Percentiles rank a stretch among this genome's conserved stretches.
phyloP scores from a whole-genome alignment of 2,329 filamentous ascomycete genomes.

The Aspergillus nomiae region DNA sequence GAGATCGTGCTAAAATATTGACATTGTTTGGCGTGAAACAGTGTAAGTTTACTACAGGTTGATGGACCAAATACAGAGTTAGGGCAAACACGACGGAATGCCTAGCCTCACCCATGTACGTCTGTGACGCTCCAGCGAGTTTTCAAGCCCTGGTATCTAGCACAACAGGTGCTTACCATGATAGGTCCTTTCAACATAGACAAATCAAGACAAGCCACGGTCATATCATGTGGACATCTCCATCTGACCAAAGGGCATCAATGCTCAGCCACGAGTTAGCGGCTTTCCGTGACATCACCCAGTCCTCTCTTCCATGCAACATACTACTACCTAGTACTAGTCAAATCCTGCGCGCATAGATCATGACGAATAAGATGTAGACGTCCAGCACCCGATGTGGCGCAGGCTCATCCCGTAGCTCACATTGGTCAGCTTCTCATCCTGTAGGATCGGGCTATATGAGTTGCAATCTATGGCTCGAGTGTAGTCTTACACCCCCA shows the following conservation, averaged over 20 bases:
- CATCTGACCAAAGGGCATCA: neutral
- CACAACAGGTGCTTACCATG: neutral
- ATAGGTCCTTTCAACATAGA: neutral
- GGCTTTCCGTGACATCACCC: neutral
- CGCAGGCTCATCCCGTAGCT: neutral
- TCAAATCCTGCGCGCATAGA: neutral
- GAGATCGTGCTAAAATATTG: neutral
- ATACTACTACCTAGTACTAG: no score
- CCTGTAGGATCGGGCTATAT: neutral
- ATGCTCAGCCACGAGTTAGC: neutral
- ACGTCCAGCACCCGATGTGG: neutral
- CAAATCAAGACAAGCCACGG: neutral
- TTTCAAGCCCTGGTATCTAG: neutral
- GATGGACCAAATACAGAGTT: neutral
- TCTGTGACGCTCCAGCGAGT: neutral
- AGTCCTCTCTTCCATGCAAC: neutral
- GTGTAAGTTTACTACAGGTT: neutral
- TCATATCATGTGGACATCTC: neutral
- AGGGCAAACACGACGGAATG: neutral
- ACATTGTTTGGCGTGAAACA: neutral
- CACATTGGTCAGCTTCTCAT: neutral
- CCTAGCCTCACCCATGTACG: neutral
- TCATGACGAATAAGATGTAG: neutral
- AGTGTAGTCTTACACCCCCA: neutral
- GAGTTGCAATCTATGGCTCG: neutral